Base-by-base conservation (phyloP, 202 grass and related monocot genomes). In the Hordeum pubiflorum region DNA sequence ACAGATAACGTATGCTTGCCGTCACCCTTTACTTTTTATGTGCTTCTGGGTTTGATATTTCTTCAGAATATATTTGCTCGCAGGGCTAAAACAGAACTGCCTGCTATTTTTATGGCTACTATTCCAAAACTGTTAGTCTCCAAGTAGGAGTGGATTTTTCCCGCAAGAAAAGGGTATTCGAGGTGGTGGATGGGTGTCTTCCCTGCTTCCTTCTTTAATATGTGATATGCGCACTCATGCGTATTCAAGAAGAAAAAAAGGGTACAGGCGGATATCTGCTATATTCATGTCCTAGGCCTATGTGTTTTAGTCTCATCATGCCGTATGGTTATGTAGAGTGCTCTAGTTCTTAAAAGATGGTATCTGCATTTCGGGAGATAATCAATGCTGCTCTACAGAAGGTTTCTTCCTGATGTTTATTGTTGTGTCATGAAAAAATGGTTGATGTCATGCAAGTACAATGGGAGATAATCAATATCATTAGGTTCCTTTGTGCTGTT, bases 1-100 rank as follows among this genome's bases (percentile, higher is more conserved):
- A 40, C 43, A 15, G 85, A 80, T 4, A 86, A 88, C 37, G 89
- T 93, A 90, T 78, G 67, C 9, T 87, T 23, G 40, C 33, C 43
- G 14, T 66, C 23, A 39, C 39, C 23, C 21, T 15, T 72, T 61
- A 37, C 52, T 58, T 71, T 26, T 12, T 75, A 74, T 86, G 10
- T 64, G 1, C 58, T 71, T 68, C 23, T 75, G 24, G 63, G 59
- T 63, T 74, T 67, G 58, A 5, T 59, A 6, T 37, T 58, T 39
- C 10, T 72, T 9, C 3, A 54, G 31, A 33, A 12, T 67, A 74
- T 85, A 78, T 85, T 46, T 88, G 50, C 3, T 43, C 18, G 34
- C 22, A 62, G 11, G 13, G 17, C 22, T 67, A 29, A 79, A 27
- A 63, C 33, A 77, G 20, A 58, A 59, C 5, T 65, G 11, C 70